Evolutionary conservation across 2,329 filamentous ascomycete species (phyloP), one percentile per base, ranked within the genome.

Genomic region (Teratosphaeria zuluensis): DNA sequence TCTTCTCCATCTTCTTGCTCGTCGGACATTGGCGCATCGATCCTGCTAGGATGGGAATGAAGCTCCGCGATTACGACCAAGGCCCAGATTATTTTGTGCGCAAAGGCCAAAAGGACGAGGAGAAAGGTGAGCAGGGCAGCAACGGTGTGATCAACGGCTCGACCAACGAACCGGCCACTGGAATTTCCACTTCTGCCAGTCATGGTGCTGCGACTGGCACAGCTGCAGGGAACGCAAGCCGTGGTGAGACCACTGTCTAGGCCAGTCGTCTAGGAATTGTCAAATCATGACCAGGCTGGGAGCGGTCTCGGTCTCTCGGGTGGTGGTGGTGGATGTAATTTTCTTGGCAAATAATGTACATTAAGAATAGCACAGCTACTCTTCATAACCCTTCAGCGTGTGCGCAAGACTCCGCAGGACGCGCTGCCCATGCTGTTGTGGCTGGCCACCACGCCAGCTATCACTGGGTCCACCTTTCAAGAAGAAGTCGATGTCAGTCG

Each of bases 21-120:
- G 80, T 74, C 70, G 81, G 81, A 0, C 83, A 85, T 65, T 75
- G 81, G 48, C 80, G 79, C 58, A 84, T 85, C 38, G 77, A 82
- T n/a, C 79, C 81, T 11, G 70, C 73, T 4, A 70, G 75, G 4
- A 72, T 86, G 16, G 82, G 83, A 1, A 71, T 83, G 19, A 59
- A 64, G 5, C 72, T 77, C 53, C 64, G 66, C 21, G 74, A 76
- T 24, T 53, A 53, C 31, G 31, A 59, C 12, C 28, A 31, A 31
- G 28, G 16, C 11, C 51, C 51, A 12, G 31, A 31, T 19, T 7
- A 33, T 4, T 31, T 33, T n/a, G 24, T 7, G 28, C 31, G 31
- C 31, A 53, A 19, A 33, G 12, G 16, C 12, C 4, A 33, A 7
- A 31, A 31, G 6, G 51, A 31, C 0, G 24, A 31, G 51, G 51